phyloP scores from a whole-genome alignment of 768 basidiomycete genomes.

The Termitomyces heimii region DNA sequence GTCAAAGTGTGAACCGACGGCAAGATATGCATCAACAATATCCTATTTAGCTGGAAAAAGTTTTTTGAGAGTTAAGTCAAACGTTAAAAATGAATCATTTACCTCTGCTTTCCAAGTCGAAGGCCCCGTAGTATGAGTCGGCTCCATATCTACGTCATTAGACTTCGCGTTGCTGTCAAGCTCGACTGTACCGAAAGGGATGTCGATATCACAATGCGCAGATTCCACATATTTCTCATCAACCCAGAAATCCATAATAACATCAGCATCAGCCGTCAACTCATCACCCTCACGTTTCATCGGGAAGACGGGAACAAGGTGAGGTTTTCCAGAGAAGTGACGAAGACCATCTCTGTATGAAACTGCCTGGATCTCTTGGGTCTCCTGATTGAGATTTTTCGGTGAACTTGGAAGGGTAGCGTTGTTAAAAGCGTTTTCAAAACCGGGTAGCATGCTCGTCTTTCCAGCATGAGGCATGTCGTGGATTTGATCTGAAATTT shows the following conservation, averaged over 20 bases:
- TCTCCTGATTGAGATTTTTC: slow-evolving; percentile 15
- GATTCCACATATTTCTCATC: slow-evolving; percentile 4
- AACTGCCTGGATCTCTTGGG: slow-evolving; percentile 9
- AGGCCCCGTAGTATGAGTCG: slow-evolving; percentile 27
- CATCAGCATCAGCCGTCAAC: background rate
- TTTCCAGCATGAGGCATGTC: slow-evolving; percentile 28
- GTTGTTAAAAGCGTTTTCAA: slow-evolving; percentile 47
- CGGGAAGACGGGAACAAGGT: slow-evolving; percentile 4
- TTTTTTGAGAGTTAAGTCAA: background rate
- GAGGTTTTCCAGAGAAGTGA: background rate
- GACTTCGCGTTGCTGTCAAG: background rate
- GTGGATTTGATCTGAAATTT: slow-evolving; percentile 17
- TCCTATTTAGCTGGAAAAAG: slow-evolving; percentile 45
- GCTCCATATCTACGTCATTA: slow-evolving; percentile 13
- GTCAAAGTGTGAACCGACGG: slow-evolving; percentile 34
- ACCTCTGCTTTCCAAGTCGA: slow-evolving; percentile 57
- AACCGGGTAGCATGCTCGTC: slow-evolving; percentile 38
- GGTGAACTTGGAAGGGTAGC: slow-evolving; percentile 28
- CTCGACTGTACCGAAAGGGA: slow-evolving; percentile 11
- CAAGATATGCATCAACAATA: slow-evolving; percentile 53
- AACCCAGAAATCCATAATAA: background rate
- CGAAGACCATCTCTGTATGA: background rate
- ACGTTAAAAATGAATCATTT: slow-evolving; percentile 8
- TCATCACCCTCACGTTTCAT: background rate
- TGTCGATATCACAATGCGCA: slow-evolving; percentile 26